Conservation (phyloP, 768 basidiomycete species). For the Trametes coccinea region DNA sequence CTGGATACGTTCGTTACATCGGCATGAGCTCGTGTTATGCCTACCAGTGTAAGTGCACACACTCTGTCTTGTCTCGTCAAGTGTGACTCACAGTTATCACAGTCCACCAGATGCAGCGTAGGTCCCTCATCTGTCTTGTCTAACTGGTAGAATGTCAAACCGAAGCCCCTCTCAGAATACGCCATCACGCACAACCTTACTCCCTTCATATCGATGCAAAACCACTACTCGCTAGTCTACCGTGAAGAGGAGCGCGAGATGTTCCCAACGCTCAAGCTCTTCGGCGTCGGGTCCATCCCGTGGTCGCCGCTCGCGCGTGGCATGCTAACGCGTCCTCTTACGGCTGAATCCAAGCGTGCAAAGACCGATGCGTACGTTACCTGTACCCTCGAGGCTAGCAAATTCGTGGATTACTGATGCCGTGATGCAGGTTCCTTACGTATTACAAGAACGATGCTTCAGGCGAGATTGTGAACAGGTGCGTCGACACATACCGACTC, state of each 20-base stretch:
- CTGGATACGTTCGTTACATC: slow-evolving; percentile 42
- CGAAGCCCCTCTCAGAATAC: slow-evolving; percentile 36
- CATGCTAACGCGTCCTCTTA: slow-evolving; percentile 32
- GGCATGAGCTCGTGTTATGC: slow-evolving; percentile 37
- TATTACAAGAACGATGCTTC: slow-evolving; percentile 7
- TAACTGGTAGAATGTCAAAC: slow-evolving; percentile 1
- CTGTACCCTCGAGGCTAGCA: too few relatives aligned
- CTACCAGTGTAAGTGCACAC: slow-evolving; percentile 29
- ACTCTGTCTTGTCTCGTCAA: not conserved
- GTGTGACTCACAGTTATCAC: not conserved
- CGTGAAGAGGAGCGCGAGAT: slow-evolving; percentile 63
- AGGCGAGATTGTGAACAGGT: slow-evolving; percentile 21
- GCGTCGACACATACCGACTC: not conserved
- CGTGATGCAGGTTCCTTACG: slow-evolving; percentile 8
- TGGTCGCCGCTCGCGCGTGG: slow-evolving; percentile 44
- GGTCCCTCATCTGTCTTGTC: not conserved
- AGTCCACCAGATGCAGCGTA: slow-evolving; percentile 35
- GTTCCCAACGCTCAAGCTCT: slow-evolving; percentile 48
- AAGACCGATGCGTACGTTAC: slow-evolving; percentile 28
- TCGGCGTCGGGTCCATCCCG: slow-evolving; percentile 41
- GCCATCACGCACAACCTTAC: slow-evolving; percentile 43
- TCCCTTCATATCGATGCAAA: slow-evolving; percentile 66
- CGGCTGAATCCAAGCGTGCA: slow-evolving; percentile 27
- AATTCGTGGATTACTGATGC: not conserved
- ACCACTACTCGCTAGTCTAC: slow-evolving; percentile 56